These are phyloP conservation scores for Globisporangium okanoganense DNA, from an alignment of 352 stramenopile genomes.

Conservation along the genomic window DNA sequence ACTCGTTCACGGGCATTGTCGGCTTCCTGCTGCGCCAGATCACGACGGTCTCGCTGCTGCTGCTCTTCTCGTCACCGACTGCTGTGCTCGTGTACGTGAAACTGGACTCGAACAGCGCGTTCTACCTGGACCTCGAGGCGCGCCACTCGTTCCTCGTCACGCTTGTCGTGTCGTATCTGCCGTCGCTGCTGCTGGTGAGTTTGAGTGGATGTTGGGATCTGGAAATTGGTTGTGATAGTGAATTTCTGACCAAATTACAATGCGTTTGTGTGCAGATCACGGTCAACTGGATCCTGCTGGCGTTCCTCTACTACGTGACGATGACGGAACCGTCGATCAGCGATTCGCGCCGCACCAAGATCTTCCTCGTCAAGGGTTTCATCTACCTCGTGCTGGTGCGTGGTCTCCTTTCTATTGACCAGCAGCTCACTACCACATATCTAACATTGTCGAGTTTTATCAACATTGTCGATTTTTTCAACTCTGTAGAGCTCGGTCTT, in stretches of 20 bases:
- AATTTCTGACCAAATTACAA: not conserved
- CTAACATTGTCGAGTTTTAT: not conserved
- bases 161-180: constrained; percentile 67
- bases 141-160: constrained; percentile 48
- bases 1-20: constrained; percentile 31
- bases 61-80: constrained; percentile 74
- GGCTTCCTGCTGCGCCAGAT: constrained; percentile 46
- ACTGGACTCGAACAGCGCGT: constrained; percentile 54
- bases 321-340: constrained; percentile 68
- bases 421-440: no score
- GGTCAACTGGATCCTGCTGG: constrained; percentile 72
- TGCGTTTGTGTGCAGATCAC: constrained; percentile 39
- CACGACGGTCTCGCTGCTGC: constrained; percentile 44
- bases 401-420: not conserved
- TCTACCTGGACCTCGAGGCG: constrained; percentile 49
- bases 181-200: constrained; percentile 64
- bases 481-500: constrained; percentile 68
- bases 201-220: not conserved
- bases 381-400: constrained; percentile 70
- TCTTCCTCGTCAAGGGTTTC: constrained; percentile 76
- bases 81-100: constrained; percentile 83
- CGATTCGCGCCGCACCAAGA: constrained; percentile 57
- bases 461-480: not conserved
- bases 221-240: not conserved
- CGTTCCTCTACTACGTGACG: constrained; percentile 62